Conservation (phyloP, 2,329 filamentous ascomycete species). For the Penicillium digitatum region DNA sequence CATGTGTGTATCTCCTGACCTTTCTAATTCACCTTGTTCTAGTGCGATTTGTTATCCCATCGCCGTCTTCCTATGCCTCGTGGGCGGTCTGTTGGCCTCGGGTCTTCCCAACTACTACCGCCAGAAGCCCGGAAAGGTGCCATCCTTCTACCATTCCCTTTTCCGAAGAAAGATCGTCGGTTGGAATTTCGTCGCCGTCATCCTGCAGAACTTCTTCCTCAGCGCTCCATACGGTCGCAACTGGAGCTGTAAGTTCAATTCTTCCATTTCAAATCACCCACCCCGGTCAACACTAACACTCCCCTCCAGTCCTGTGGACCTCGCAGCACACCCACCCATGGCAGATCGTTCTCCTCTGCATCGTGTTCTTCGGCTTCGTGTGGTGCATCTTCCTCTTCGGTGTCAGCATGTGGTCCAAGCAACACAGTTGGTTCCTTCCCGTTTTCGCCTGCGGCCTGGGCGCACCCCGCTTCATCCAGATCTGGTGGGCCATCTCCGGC, state of each 20-base stretch:
- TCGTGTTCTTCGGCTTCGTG: conserved; percentile 50
- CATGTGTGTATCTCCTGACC: background rate
- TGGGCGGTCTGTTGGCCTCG: conserved; percentile 54
- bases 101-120: conserved; percentile 65
- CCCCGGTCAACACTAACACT: background rate
- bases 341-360: conserved; percentile 52
- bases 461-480: conserved; percentile 64
- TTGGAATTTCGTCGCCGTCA: conserved; percentile 63
- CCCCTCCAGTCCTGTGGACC: conserved; percentile 49
- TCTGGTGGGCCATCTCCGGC: conserved; percentile 60
- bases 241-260: conserved; percentile 48
- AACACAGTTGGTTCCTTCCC: conserved; percentile 63
- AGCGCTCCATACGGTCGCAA: conserved; percentile 63
- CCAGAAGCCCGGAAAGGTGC: conserved; percentile 59
- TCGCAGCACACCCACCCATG: conserved; percentile 54
- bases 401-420: conserved; percentile 55
- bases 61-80: conserved; percentile 53
- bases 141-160: conserved; percentile 61
- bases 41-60: conserved; percentile 56
- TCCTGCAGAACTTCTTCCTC: conserved; percentile 65
- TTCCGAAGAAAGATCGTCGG: conserved; percentile 60
- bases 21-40: background rate
- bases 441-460: conserved; percentile 64
- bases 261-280: too few relatives aligned
- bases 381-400: conserved; percentile 50